A percentile compares a stretch with the other conserved stretches of the same genome.
Evolutionary conservation across 352 stramenopile species (phyloP).

Genomic region (Elongisporangium senticosum): DNA sequence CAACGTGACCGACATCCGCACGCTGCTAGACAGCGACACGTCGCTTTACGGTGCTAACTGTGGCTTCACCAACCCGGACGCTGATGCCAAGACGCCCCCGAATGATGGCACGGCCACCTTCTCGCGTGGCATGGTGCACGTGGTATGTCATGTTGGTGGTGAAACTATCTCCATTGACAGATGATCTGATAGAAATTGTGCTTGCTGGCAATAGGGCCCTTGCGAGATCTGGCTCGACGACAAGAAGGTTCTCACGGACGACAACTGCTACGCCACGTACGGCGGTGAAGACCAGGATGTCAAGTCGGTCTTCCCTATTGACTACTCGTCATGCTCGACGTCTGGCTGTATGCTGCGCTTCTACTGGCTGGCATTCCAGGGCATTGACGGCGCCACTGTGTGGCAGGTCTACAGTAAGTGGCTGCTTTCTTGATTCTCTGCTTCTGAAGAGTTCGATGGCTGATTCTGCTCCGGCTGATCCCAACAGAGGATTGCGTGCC

Average conservation of each 20-base stretch:
- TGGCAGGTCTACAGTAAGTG: slow-evolving; percentile 11
- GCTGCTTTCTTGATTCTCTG: neutral
- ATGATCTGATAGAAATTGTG: neutral
- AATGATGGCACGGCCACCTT: slow-evolving; percentile 13
- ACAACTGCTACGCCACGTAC: slow-evolving; percentile 18
- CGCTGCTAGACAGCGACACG: slow-evolving; percentile 9
- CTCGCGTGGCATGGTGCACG: slow-evolving; percentile 8
- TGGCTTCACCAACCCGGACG: slow-evolving; percentile 9
- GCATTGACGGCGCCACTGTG: neutral
- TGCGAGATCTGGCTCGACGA: slow-evolving; percentile 26
- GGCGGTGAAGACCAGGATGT: slow-evolving; percentile 10
- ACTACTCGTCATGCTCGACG: slow-evolving; percentile 18
- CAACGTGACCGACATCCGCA: slow-evolving; percentile 2
- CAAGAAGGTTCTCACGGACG: slow-evolving; percentile 15
- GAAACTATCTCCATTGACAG: neutral
- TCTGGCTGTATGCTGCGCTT: slow-evolving; percentile 19
- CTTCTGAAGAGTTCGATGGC: neutral
- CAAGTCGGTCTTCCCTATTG: slow-evolving; percentile 21
- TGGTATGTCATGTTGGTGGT: neutral
- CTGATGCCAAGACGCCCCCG: slow-evolving; percentile 7
- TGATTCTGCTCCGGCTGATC: neutral
- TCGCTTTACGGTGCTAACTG: slow-evolving; percentile 10
- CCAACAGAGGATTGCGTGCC: slow-evolving; percentile 2
- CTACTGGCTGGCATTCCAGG: slow-evolving; percentile 7
- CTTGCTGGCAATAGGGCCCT: slow-evolving; percentile 9